Base-by-base conservation (phyloP, 2,329 filamentous ascomycete species). In the Arthrobotrys conoides region DNA sequence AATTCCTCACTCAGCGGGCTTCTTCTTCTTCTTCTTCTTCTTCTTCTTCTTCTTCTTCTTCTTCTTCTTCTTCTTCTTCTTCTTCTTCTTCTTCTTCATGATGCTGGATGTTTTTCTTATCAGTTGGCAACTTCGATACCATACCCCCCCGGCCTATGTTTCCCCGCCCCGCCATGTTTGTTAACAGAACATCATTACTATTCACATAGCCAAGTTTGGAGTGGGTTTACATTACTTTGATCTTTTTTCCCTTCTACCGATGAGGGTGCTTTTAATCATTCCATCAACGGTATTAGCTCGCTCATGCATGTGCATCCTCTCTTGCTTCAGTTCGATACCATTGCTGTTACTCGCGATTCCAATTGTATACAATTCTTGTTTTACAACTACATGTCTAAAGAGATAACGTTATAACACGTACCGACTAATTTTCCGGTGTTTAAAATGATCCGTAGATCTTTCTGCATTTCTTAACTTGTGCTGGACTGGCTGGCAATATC, bases 161-260 rank as follows among this genome's bases (percentile, higher is more conserved):
- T 5, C 38, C 38, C 38, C n/a, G n/a, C 14, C 12, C 38, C 12
- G 41, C 49, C 44, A 49, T 65, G 61, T 48, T 49, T 1, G 30
- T 49, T 65, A 65, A 18, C 33, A 18, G 36, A 24, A 64, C 57
- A 61, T 18, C 48, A 64, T 48, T 30, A 48, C 27, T 48, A 64
- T 18, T 64, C 38, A 5, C 12, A 41, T n/a, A 1, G 48, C 27
- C n/a, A 30, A 64, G 38, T 64, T 16, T 38, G 24, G 59, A 30
- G 27, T 30, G 38, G 12, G 12, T 41, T 41, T 41, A 41, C 3
- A 14, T 64, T 66, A 18, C 41, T 66, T 30, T 63, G 22, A 12
- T n/a, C 24, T 24, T 27, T 63, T 20, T 5, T 55, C n/a, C n/a
- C 6, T 55, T 36, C 51, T 18, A 4, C 51, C 16, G 12, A 12